A percentile compares a stretch with the other conserved stretches of the same genome.
Evolutionary conservation across 2,329 filamentous ascomycete species (phyloP).

Genomic region (Fusarium piperis): DNA sequence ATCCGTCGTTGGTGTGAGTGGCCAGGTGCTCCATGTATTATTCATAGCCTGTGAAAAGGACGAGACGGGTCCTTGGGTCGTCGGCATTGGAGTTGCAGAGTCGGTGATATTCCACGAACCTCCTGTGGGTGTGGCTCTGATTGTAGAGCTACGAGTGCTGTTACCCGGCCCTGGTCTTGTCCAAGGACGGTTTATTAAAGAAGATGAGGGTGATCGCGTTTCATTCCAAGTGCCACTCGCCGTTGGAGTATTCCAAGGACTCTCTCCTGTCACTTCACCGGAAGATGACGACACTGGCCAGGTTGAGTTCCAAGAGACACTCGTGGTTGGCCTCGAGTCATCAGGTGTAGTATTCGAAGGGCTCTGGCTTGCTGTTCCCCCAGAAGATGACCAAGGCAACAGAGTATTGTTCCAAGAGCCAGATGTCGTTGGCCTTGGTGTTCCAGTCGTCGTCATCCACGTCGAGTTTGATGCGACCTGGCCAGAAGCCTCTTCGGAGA

Average conservation of each 20-base stretch:
- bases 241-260: background rate
- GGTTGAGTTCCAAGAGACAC: background rate
- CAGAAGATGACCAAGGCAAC: background rate
- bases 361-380: background rate
- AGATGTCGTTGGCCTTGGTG: background rate
- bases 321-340: background rate
- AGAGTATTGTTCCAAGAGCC: background rate
- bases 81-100: background rate
- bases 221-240: background rate
- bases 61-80: background rate
- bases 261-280: background rate
- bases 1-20: background rate
- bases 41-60: background rate
- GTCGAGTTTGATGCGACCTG: background rate
- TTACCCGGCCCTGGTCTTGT: background rate
- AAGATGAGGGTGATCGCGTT: background rate
- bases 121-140: background rate
- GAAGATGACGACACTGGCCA: background rate
- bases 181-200: background rate
- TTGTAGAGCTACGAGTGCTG: background rate
- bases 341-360: background rate
- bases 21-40: background rate
- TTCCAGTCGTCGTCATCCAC: background rate
- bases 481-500: background rate
- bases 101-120: conserved; percentile 8